Percentiles rank a stretch among this genome's conserved stretches.
Evolutionary conservation across 805 yeast species (phyloP).

Genomic region (Debaryomyces hansenii): DNA sequence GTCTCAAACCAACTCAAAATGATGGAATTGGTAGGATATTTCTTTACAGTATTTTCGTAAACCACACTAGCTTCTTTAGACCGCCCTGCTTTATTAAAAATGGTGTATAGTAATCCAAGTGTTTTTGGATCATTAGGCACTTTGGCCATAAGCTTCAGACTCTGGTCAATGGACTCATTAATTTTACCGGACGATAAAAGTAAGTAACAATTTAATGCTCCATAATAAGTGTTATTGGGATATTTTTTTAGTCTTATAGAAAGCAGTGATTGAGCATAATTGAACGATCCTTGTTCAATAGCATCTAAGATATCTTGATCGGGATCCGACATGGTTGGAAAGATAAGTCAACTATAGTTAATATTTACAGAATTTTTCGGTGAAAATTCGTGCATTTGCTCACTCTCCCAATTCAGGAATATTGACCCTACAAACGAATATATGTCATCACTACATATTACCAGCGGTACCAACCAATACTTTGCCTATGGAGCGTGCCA

Average conservation of each 20-base stretch:
- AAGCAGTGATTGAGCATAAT: constrained; percentile 51
- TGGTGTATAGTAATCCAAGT: constrained; percentile 45
- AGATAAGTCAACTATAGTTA: background rate
- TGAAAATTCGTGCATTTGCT: background rate
- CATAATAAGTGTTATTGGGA: constrained; percentile 59
- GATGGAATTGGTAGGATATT: constrained; percentile 51
- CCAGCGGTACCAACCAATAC: too few species aligned
- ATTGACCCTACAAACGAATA: too few species aligned
- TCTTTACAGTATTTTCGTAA: constrained; percentile 59
- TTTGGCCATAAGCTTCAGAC: constrained; percentile 26
- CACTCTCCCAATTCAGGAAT: too few species aligned
- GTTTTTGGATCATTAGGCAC: constrained; percentile 58
- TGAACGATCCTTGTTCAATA: constrained; percentile 53
- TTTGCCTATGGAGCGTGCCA: too few species aligned
- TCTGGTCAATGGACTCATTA: constrained; percentile 31
- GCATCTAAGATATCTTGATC: constrained; percentile 39
- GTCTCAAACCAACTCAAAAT: constrained; percentile 58
- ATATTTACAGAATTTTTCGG: background rate
- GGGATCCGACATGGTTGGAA: constrained; percentile 14
- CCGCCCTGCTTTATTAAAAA: constrained; percentile 40
- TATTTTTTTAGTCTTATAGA: constrained; percentile 48
- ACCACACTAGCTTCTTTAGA: constrained; percentile 43
- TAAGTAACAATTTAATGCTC: constrained; percentile 43
- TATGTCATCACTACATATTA: too few species aligned
- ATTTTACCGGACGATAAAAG: constrained; percentile 32